Percentiles rank a stretch among this genome's conserved stretches.
These are phyloP conservation scores for Luvunga scandens DNA, from an alignment of 345 rosid species.

Conservation along the genomic window DNA sequence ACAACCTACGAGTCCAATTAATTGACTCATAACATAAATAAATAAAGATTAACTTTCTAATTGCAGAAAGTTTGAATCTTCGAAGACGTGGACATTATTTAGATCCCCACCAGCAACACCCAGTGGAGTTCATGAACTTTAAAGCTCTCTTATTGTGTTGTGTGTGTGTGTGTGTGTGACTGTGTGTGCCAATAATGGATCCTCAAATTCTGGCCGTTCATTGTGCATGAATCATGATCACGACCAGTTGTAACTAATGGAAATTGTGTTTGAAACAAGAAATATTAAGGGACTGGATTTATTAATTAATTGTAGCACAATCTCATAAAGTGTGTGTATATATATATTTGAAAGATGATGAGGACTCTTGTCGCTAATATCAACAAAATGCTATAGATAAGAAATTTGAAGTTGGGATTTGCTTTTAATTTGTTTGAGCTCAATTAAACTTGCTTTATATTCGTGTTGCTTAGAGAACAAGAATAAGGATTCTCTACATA, in stretches of 20 bases:
- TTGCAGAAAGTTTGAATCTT: slow-evolving; percentile 21
- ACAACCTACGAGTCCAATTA: background rate
- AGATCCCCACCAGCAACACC: slow-evolving; percentile 10
- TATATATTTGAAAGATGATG: too few relatives aligned
- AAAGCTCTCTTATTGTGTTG: background rate
- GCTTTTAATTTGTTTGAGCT: background rate
- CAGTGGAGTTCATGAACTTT: background rate
- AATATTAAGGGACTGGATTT: background rate
- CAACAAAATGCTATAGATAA: background rate
- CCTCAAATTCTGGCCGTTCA: slow-evolving; percentile 19
- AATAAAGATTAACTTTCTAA: background rate
- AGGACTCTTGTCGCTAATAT: background rate
- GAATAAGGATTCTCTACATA: too few relatives aligned
- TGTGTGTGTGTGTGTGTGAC: background rate
- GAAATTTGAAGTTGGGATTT: background rate
- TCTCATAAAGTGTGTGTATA: too few relatives aligned
- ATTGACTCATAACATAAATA: slow-evolving; percentile 9
- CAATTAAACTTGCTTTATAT: too few relatives aligned
- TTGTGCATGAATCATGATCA: background rate
- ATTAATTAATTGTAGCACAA: too few relatives aligned
- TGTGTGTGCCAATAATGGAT: slow-evolving; percentile 4
- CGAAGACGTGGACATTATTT: slow-evolving; percentile 7
- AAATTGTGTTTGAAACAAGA: background rate
- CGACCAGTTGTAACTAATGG: background rate
- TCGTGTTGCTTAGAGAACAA: too few relatives aligned